Base-by-base conservation (phyloP, 768 basidiomycete species). In the Kwoniella dejecticola region DNA sequence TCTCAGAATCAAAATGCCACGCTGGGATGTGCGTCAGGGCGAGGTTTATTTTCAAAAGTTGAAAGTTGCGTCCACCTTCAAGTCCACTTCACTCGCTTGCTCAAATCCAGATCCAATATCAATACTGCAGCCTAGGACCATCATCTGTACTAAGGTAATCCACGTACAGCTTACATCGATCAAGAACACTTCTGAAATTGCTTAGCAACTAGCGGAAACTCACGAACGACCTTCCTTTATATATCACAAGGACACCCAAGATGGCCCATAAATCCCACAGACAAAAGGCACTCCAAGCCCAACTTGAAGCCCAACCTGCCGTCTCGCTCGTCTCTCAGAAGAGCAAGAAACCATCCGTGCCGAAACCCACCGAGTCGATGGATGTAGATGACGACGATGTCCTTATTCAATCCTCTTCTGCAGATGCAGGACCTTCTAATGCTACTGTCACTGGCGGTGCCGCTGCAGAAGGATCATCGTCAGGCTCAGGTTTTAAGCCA, bases 401-500 rank as follows among this genome's bases (percentile, higher is more conserved):
- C 67, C 77, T 89, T 29, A 82, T 86, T 78, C 87, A 88, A 63
- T 84, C 86, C 57, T 75, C 81, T 33, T 82, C 83, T 62, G 68
- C 84, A 27, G 74, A 83, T 33, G 75, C 81, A 33, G 67, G 75
- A 38, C 76, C 80, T 17, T 55, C 61, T 50, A 67, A 55, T 0
- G 19, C 63, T 21, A 65, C 44, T 23, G 31, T 40, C 1, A 52
- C 42, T 29, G 60, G 53, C 19, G 27, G 41, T 42, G 56, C 29
- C 21, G 60, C 47, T 19, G 42, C 48, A 21, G 52, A 57, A 0
- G 80, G 82, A n/a, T 80, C 80, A 48, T 79, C 84, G 4, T 80
- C 84, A 40, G 86, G 84, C 29, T 87, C 89, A 40, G 81, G 83
- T 6, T 92, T 93, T 76, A 83, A 86, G 49, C 85, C 89, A 7